Evolutionary conservation across 225 moss, liverwort and hornwort species (phyloP).

Genomic region (Thuidium tamariscinum): DNA sequence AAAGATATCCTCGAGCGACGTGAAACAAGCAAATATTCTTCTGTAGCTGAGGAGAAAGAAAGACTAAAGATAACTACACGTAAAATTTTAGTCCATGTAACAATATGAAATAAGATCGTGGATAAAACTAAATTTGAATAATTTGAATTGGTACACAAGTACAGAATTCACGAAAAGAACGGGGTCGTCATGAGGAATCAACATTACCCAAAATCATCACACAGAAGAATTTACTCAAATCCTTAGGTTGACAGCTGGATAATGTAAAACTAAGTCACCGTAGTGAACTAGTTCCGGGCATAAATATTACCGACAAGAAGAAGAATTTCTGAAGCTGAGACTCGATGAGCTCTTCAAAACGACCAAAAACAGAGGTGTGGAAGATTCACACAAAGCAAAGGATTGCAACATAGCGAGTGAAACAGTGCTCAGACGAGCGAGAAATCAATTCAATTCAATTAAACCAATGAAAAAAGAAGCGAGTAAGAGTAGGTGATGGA

Average conservation of each 20-base stretch:
- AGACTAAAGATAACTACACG: neutral
- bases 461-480: neutral
- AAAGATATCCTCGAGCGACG: neutral
- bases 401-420: neutral
- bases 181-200: neutral
- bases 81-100: neutral
- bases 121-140: neutral
- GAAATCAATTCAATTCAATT: neutral
- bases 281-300: neutral
- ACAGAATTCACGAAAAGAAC: neutral
- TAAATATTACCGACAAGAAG: neutral
- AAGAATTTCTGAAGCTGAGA: neutral
- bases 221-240: neutral
- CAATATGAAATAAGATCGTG: neutral
- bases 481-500: neutral
- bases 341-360: neutral
- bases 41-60: neutral
- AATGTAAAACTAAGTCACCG: neutral
- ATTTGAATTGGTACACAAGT: neutral
- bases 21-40: neutral
- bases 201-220: neutral
- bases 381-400: neutral
- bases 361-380: neutral
- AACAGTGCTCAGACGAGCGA: neutral
- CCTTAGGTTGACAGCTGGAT: neutral